Evolutionary conservation across 164 flowering plant species (phyloP), one percentile per base, ranked within the genome.

Genomic region (Annona squamosa): DNA sequence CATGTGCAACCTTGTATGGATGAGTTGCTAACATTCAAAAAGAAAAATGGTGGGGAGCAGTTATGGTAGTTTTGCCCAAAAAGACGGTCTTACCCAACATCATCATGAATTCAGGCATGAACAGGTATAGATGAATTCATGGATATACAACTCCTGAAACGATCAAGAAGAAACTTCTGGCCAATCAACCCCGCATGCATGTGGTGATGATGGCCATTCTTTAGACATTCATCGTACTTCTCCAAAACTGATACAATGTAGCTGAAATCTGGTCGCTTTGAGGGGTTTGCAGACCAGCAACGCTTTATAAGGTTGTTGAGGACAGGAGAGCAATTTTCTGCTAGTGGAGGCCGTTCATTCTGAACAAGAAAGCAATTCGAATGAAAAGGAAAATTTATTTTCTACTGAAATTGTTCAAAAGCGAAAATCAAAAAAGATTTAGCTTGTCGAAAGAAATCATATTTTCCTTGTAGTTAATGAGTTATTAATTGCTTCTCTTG

Each of bases 201-300:
- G 45, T 87, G 78, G 6, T 92, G 82, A 19, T 97, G 97, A 16
- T 86, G 89, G 57, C 95, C 97, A 19, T 91, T 94, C 78, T 85
- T 93, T 5, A 86, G 87, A 71, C 97, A 88, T 73, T 86, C 92
- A 41, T 93, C 96, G 65, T 84, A 88, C 76, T 87, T 90, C 83
- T 96, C 98, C 72, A 96, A 69, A 0, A 83, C 83, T 0, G 88
- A 73, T 1, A 96, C 97, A 43, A 93, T 93, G 78, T 84, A 75
- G 26, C 81, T 83, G 82, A 96, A 96, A 77, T 96, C 97, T 0
- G 99, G 99, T 46, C 98, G 82, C 82, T 91, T 93, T 0, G 94
- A 81, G 0, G 99, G 98, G 63, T 91, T 91, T 48, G 84, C 82
- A 6, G 97, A 83, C 99, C 99, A 96, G 80, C 99, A 96, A 0